phyloP scores from a whole-genome alignment of 2,329 filamentous ascomycete species.

The Lachnellula arida region DNA sequence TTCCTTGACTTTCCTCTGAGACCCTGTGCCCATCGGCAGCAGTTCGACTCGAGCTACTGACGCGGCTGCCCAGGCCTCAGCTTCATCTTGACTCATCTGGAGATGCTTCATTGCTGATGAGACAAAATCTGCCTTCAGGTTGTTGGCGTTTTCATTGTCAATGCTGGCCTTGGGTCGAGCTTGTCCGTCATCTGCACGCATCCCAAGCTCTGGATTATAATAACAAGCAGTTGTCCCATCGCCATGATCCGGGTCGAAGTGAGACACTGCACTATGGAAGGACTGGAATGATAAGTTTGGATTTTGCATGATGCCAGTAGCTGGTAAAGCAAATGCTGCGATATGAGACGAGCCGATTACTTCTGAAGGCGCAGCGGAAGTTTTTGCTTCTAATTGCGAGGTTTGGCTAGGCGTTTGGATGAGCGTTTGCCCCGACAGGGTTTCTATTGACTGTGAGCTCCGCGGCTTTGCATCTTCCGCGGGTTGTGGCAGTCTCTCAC shows the following conservation, averaged over 20 bases:
- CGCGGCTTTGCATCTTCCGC: no score
- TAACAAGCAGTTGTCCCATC: neutral
- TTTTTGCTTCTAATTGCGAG: no score
- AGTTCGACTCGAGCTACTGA: neutral
- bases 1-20: neutral
- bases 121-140: neutral
- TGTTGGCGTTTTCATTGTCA: neutral
- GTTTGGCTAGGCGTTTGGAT: no score
- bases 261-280: neutral
- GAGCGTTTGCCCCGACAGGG: no score
- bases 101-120: neutral
- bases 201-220: neutral
- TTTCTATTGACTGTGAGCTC: no score
- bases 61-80: neutral
- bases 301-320: neutral
- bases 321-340: no score
- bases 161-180: neutral
- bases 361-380: no score
- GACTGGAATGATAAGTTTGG: neutral
- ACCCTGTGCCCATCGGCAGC: neutral
- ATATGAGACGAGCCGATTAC: no score
- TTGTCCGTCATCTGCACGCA: neutral
- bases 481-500: no score
- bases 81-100: neutral
- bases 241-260: neutral